Evolutionary conservation across 192 early-diverging fungal species (phyloP), one percentile per base, ranked within the genome.

Genomic region (Coemansia sp.): DNA sequence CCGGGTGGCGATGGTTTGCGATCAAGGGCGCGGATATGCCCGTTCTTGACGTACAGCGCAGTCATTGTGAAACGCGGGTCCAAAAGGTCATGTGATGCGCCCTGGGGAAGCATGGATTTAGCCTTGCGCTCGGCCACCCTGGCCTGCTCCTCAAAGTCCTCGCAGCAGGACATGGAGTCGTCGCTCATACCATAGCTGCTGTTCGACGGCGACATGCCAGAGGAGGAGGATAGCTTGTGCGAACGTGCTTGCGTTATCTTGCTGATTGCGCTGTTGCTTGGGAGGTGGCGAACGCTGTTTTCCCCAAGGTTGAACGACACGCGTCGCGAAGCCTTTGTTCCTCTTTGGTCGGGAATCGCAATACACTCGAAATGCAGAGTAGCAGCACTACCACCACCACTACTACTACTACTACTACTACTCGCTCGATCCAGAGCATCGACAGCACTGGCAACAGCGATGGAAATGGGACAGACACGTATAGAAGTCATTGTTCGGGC

Each of bases 251-350:
- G 67, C 23, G 79, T 61, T 29, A 81, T 81, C 43, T 76, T 81
- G 40, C 70, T 48, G 16, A 81, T 72, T 0, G 64, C 74, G 23
- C 70, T 61, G 58, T 81, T 81, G 67, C 79, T 81, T 28, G 79
- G 79, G 28, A 81, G 67, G 49, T 72, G 70, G 63, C 69, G 60
- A 16, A 72, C 61, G 45, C 67, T 75, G 79, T 75, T 81, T 13
- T 75, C 63, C 31, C 57, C 42, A 58, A 81, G 39, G 66, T 81
- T 81, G 61, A 81, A 81, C 31, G 79, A 81, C 31, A 81, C 79
- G 45, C 74, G 79, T 58, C 79, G 79, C 30, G 67, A 45, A 15
- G 66, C 58, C 61, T 61, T 70, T 31, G 33, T 20, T 43, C 4
- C 15, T 3, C 37, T 67, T 37, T 62, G 42, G 35, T n/a, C 8